A percentile compares a stretch with the other conserved stretches of the same genome.
phyloP scores from a whole-genome alignment of 148 eudicot species.

The Persicaria tinctoria region DNA sequence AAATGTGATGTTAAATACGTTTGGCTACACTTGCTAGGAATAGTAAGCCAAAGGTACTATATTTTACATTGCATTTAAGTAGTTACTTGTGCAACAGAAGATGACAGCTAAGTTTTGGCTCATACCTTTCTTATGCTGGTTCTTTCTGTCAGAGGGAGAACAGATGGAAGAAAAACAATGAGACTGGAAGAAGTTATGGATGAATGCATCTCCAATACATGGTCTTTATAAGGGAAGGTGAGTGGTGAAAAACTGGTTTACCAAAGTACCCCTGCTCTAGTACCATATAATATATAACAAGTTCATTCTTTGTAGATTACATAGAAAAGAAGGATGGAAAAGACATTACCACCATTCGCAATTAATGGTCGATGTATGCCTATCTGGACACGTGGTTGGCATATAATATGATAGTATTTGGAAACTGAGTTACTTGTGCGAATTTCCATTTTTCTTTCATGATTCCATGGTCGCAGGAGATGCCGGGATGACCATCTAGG shows the following conservation, averaged over 20 bases:
- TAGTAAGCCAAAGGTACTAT: neutral
- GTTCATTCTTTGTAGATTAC: neutral
- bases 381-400: constrained; percentile 1
- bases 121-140: neutral
- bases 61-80: neutral
- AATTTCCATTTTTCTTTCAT: neutral
- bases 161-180: neutral
- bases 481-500: neutral
- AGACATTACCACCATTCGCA: neutral
- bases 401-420: too few relatives aligned
- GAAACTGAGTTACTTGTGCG: neutral
- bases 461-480: neutral
- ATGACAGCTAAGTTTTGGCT: constrained; percentile 8
- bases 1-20: neutral
- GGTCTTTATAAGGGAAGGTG: neutral
- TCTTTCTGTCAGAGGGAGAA: constrained; percentile 7
- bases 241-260: neutral
- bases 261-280: neutral
- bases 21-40: neutral
- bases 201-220: constrained; percentile 6
- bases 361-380: neutral
- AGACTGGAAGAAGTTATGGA: neutral
- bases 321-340: constrained; percentile 1
- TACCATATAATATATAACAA: neutral
- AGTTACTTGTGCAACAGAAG: neutral